Evolutionary conservation across 2,329 filamentous ascomycete genomes (phyloP).

Genomic region (Paecilomyces niveus): DNA sequence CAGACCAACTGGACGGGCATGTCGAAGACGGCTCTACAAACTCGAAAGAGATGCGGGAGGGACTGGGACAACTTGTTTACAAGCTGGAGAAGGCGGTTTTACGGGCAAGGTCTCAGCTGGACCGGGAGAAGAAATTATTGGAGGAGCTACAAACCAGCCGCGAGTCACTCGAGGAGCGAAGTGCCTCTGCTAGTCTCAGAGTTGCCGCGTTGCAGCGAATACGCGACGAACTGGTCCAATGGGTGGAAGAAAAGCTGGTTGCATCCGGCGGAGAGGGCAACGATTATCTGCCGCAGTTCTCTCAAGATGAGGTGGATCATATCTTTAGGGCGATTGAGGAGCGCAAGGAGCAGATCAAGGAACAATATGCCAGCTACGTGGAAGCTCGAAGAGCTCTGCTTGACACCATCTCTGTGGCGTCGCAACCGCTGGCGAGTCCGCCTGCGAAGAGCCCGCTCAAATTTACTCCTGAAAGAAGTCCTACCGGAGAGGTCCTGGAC

Average conservation of each 20-base stretch:
- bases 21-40: conserved; percentile 4
- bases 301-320: conserved; percentile 23
- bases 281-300: conserved; percentile 17
- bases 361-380: conserved; percentile 30
- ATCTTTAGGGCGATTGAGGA: conserved; percentile 21
- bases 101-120: conserved; percentile 28
- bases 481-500: conserved; percentile 9
- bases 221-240: conserved; percentile 43
- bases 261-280: conserved; percentile 25
- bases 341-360: conserved; percentile 23
- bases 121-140: conserved; percentile 27
- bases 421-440: conserved; percentile 22
- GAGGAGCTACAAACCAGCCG: conserved; percentile 22
- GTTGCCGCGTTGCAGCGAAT: conserved; percentile 36
- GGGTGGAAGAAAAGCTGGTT: conserved; percentile 45
- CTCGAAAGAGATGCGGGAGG: conserved; percentile 8
- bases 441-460: conserved; percentile 10
- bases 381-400: conserved; percentile 29
- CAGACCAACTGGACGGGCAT: conserved; percentile 10
- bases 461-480: neutral
- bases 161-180: conserved; percentile 6
- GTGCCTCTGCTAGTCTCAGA: conserved; percentile 12
- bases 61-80: conserved; percentile 27
- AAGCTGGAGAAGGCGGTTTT: conserved; percentile 33
- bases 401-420: conserved; percentile 27